Evolutionary conservation across 2,329 filamentous ascomycete species (phyloP).

Genomic region (Paracoccidioides brasiliensis): DNA sequence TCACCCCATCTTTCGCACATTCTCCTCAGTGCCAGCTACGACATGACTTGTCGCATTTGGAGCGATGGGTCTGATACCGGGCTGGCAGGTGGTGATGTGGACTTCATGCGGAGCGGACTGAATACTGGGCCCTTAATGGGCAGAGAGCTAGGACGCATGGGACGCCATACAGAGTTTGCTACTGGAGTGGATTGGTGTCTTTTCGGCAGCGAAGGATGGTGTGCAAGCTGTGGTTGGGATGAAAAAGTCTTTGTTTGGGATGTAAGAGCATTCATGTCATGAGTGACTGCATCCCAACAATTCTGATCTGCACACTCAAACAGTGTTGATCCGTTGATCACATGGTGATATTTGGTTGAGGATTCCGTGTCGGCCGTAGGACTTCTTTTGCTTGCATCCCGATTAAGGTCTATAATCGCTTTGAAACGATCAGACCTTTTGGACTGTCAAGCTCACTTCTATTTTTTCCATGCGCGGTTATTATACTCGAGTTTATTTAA

Average conservation of each 20-base stretch:
- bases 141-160: constrained; percentile 73
- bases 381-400: not conserved
- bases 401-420: not conserved
- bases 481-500: too few relatives aligned
- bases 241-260: constrained; percentile 88
- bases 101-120: constrained; percentile 28
- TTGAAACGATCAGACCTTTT: not conserved
- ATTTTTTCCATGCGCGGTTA: not conserved
- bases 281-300: not conserved
- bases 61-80: constrained; percentile 53
- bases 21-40: constrained; percentile 80
- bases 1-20: constrained; percentile 87
- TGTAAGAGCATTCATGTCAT: constrained; percentile 51
- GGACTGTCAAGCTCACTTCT: not conserved
- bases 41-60: constrained; percentile 96
- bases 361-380: not conserved
- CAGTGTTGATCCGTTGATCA: not conserved
- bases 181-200: constrained; percentile 97
- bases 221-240: constrained; percentile 89
- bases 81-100: constrained; percentile 20
- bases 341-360: not conserved
- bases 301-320: not conserved
- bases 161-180: constrained; percentile 84
- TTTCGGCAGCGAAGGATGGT: constrained; percentile 92
- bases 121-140: constrained; percentile 39